Conservation (phyloP, 768 basidiomycete genomes). For the Mycena galopus region DNA sequence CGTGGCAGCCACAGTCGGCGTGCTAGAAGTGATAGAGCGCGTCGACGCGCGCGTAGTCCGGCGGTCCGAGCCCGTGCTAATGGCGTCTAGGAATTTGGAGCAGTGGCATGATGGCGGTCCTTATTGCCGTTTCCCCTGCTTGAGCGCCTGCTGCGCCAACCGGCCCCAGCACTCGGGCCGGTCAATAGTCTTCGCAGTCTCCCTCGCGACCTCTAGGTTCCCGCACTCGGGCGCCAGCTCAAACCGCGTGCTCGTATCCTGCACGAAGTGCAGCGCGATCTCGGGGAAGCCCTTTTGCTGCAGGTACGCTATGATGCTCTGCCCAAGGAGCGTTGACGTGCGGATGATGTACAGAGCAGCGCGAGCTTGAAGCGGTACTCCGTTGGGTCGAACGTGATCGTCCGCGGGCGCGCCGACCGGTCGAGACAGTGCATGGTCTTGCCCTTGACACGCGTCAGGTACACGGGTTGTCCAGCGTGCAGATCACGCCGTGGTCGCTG, state of each 20-base stretch:
- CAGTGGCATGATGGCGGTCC: constrained; percentile 3
- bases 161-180: constrained; percentile 94
- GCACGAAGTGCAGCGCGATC: constrained; percentile 54
- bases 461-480: constrained; percentile 98
- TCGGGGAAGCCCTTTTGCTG: constrained; percentile 99
- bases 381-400: constrained; percentile 97
- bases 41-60: neutral
- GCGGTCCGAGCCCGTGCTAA: neutral
- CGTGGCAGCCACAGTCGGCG: neutral
- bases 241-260: too few species aligned
- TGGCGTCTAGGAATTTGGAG: neutral
- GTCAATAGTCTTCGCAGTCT: constrained; percentile 91
- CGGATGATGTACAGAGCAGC: constrained; percentile 94
- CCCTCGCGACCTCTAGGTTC: constrained; percentile 95
- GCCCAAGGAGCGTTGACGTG: constrained; percentile 94
- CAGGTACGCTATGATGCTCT: constrained; percentile 97
- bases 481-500: constrained; percentile 98
- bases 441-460: constrained; percentile 97
- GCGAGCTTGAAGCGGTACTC: constrained; percentile 99
- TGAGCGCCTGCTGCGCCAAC: constrained; percentile 94
- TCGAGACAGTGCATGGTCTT: constrained; percentile 97
- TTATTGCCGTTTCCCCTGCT: constrained; percentile 98
- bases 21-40: neutral
- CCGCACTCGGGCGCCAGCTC: constrained; percentile 91
- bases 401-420: constrained; percentile 93